Evolutionary conservation across 768 basidiomycete species (phyloP), one percentile per base, ranked within the genome.

Genomic region (Pleurotus citrinopileatus): DNA sequence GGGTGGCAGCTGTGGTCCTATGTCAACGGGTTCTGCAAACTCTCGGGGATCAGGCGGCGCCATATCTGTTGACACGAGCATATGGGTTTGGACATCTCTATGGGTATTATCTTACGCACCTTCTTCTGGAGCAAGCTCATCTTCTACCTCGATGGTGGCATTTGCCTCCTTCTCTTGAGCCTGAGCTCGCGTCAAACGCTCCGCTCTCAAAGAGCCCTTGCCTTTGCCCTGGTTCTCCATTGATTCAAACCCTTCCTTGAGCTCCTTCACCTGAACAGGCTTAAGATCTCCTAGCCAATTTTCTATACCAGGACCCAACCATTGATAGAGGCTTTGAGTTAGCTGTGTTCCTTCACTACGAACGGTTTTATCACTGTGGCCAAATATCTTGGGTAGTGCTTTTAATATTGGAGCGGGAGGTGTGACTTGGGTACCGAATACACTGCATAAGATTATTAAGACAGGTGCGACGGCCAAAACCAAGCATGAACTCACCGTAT

Each of bases 221-320:
- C 93, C 94, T 61, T 86, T 89, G 2, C 87, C 89, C n/a, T 86
- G 85, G 57, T 82, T 84, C 61, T 95, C 91, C 77, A 96, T 73
- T 19, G 67, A 73, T 53, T 91, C 92, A 63, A 96, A 99, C 0
- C 84, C 78, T 64, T 98, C 96, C 62, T 91, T 92, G 61, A 99
- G 68, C 61, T 99, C 97, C 67, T 97, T 94, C 38, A 96, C 84
- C 69, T 98, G 97, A 3, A 99, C 94, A 1, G 96, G 94, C 66
- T 99, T 99, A 57, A 99, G 79, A 56, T 98, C 95, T 19, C 81
- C 73, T 19, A 99, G 73, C 76, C 85, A 92, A 43, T 91, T 81
- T 52, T 94, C 87, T 56, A 99, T 87, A 0, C 84, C 86, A 50
- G 83, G 62, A 26, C 92, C 96, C 58, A 98, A 84, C 66, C 85